Conservation (phyloP, 768 basidiomycete genomes). For the Naganishia randhawae region DNA sequence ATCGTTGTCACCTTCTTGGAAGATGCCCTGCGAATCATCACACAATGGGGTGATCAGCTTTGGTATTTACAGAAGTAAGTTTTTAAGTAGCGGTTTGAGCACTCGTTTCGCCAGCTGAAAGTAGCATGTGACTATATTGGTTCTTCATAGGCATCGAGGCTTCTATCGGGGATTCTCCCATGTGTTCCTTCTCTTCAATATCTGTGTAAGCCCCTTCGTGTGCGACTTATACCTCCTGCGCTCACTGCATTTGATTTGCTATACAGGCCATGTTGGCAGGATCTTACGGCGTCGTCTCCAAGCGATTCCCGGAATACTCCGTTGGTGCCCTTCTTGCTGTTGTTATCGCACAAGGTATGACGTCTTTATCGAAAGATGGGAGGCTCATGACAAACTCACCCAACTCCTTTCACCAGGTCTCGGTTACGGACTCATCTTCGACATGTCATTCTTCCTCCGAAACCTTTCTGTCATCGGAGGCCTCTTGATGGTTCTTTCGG, state of each 20-base stretch:
- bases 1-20: slow-evolving; percentile 98
- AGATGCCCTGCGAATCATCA: slow-evolving; percentile 86
- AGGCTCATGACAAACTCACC: not conserved
- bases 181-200: slow-evolving; percentile 83
- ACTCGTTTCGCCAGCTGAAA: not conserved
- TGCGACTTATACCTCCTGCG: not conserved
- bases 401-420: slow-evolving; percentile 56
- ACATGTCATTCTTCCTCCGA: slow-evolving; percentile 99
- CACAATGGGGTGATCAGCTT: slow-evolving; percentile 94
- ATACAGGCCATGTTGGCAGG: slow-evolving; percentile 78
- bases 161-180: slow-evolving; percentile 97
- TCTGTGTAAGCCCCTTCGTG: slow-evolving; percentile 62
- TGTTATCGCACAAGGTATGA: slow-evolving; percentile 74
- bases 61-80: slow-evolving; percentile 95
- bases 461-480: slow-evolving; percentile 97
- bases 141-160: slow-evolving; percentile 68
- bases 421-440: slow-evolving; percentile 98
- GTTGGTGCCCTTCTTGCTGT: slow-evolving; percentile 85
- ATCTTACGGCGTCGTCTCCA: slow-evolving; percentile 79
- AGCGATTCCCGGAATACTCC: slow-evolving; percentile 80
- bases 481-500: slow-evolving; percentile 97
- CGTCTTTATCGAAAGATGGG: no score
- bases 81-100: no score
- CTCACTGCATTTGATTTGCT: not conserved
- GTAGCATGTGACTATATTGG: not conserved